Evolutionary conservation across 1,139 yeast genomes (phyloP).

Genomic region (Dujonia santamariae): DNA sequence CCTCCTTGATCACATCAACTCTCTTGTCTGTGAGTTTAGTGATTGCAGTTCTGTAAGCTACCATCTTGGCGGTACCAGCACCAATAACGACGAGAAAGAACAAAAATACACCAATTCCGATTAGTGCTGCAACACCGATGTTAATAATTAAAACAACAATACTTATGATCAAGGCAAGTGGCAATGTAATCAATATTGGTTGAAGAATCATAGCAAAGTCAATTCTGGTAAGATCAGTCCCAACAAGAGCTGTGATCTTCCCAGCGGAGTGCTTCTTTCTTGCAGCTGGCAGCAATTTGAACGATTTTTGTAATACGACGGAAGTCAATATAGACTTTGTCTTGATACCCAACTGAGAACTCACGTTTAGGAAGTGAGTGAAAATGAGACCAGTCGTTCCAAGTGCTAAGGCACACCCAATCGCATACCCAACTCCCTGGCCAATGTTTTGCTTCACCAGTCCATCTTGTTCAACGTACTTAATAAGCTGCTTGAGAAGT

Average conservation of each 20-base stretch:
- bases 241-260: constrained; percentile 19
- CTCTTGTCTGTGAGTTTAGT: constrained; percentile 51
- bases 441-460: constrained; percentile 26
- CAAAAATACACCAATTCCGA: constrained; percentile 53
- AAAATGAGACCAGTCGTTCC: constrained; percentile 12
- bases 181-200: constrained; percentile 57
- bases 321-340: constrained; percentile 18
- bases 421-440: constrained; percentile 57
- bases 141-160: constrained; percentile 60
- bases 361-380: constrained; percentile 21
- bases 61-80: constrained; percentile 7
- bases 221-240: constrained; percentile 21
- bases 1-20: constrained; percentile 55
- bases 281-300: constrained; percentile 14
- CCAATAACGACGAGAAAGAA: constrained; percentile 13
- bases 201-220: constrained; percentile 36
- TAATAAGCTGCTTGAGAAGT: constrained; percentile 50
- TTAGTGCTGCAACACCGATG: constrained; percentile 66
- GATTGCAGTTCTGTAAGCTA: constrained; percentile 21
- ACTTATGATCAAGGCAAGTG: constrained; percentile 51
- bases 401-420: constrained; percentile 10
- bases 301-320: constrained; percentile 17
- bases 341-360: constrained; percentile 20
- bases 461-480: constrained; percentile 34
- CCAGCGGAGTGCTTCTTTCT: constrained; percentile 15